Percentiles rank a stretch among this genome's conserved stretches.
Evolutionary conservation across 2,329 filamentous ascomycete species (phyloP).

Genomic region (Aspergillus spinulosporus): DNA sequence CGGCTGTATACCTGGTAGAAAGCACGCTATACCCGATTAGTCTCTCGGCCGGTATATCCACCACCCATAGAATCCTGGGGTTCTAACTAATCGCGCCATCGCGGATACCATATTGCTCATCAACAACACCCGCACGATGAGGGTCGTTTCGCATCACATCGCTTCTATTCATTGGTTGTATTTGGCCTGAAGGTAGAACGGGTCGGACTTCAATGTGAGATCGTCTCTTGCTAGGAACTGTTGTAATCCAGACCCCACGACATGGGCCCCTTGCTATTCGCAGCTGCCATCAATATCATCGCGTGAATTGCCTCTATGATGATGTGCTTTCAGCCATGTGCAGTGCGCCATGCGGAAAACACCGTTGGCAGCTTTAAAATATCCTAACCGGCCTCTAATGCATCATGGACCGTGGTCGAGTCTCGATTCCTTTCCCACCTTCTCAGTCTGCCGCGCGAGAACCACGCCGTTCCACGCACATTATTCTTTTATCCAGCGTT

Average conservation of each 20-base stretch:
- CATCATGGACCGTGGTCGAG: background rate
- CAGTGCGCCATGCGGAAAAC: background rate
- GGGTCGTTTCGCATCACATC: slow-evolving; percentile 3
- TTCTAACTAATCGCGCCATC: slow-evolving; percentile 21
- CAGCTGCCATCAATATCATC: slow-evolving; percentile 18
- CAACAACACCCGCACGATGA: slow-evolving; percentile 2
- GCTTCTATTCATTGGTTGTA: background rate
- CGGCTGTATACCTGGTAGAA: background rate
- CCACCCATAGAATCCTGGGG: background rate
- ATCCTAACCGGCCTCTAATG: background rate
- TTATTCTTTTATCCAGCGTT: background rate
- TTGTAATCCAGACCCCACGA: slow-evolving; percentile 10
- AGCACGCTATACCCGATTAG: background rate
- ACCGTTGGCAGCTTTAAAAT: slow-evolving; percentile 10
- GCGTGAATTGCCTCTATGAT: slow-evolving; percentile 18
- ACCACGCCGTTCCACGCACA: background rate
- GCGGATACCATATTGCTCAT: slow-evolving; percentile 25
- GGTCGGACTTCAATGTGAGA: slow-evolving; percentile 9
- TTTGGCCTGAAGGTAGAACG: background rate
- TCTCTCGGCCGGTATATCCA: background rate
- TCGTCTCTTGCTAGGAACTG: slow-evolving; percentile 7
- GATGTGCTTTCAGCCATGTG: slow-evolving; percentile 21
- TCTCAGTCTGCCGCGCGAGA: background rate
- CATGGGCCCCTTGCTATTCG: slow-evolving; percentile 9
- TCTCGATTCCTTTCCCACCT: background rate